Evolutionary conservation across 306 rosid genomes (phyloP), one percentile per base, ranked within the genome.

Genomic region (Prunus kanzakura): DNA sequence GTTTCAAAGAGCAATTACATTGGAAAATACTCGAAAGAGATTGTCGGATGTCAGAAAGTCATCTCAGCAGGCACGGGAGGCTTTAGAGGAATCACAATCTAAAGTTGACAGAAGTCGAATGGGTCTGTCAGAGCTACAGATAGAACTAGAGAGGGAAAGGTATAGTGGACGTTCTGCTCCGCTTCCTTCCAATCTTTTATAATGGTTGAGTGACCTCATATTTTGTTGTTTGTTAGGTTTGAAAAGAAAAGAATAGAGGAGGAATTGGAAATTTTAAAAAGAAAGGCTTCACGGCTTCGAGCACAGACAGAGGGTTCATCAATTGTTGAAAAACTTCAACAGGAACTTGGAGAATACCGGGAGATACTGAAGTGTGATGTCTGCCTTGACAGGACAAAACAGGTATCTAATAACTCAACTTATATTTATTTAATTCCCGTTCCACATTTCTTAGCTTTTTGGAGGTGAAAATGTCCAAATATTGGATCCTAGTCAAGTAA

Each of bases 331-430:
- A 96, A 84, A 82, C 96, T 96, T 77, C 92, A 88, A 56, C 88
- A 86, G 82, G 99, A 96, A 78, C 93, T 92, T 65, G 84, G 86
- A 80, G 99, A 96, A 69, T 96, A 89, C 76, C 86, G 82, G 77
- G 92, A 91, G 75, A 93, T 96, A 83, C 82, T 96, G 51, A 96
- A 96, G 78, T 96, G 99, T 88, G 85, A 84, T 80, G 87, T 96
- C 83, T 96, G 99, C 85, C 87, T 80, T 30, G 91, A 91, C 64
- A 88, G 96, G 83, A 84, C 89, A 69, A 96, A 96, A 85, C 88
- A 92, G 99, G 99, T 96, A 83, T 58, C 16, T n/a, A 45, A 55
- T 0, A 7, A 22, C 35, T 27, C n/a, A 62, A 45, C 27, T 15
- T 25, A 49, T 20, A 2, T 30, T 61, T 45, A 49, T 60, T 46